These are phyloP conservation scores for Lachnellula willkommii DNA, from an alignment of 2,329 filamentous ascomycete species.

Conservation along the genomic window DNA sequence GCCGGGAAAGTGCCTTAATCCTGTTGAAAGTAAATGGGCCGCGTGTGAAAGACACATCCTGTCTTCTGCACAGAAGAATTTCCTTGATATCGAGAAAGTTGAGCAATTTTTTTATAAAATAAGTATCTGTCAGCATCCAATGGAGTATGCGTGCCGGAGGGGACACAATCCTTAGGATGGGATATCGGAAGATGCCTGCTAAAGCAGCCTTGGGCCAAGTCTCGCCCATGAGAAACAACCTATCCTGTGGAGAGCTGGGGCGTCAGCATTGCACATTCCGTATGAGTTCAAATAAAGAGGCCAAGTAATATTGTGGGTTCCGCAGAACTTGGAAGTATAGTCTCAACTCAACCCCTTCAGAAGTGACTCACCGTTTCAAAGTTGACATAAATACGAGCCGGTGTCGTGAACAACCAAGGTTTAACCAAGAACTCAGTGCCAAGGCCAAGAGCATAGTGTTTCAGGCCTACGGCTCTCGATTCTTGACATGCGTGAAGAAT, in stretches of 20 bases:
- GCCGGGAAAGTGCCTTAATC: too few relatives aligned
- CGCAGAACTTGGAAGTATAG: neutral
- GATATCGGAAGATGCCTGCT: neutral
- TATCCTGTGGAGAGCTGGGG: neutral
- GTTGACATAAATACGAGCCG: neutral
- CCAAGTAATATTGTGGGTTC: neutral
- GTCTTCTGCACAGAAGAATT: neutral
- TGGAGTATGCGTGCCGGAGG: neutral
- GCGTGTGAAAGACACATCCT: too few relatives aligned
- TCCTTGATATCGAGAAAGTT: neutral
- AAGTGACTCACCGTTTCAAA: neutral
- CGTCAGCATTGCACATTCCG: too few relatives aligned
- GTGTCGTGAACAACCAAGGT: too few relatives aligned
- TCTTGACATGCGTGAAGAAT: neutral
- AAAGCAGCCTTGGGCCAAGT: neutral
- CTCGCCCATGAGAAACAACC: neutral
- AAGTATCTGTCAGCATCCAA: neutral
- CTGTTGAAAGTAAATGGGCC: too few relatives aligned
- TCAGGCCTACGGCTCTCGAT: neutral
- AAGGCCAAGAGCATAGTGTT: neutral
- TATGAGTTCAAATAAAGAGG: neutral
- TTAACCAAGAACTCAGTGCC: too few relatives aligned
- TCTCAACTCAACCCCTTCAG: too few relatives aligned
- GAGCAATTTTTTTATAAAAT: too few relatives aligned
- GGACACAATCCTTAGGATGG: neutral